Evolutionary conservation across 2,329 filamentous ascomycete species (phyloP), one percentile per base, ranked within the genome.

Genomic region (Ophiosphaerella narmari): DNA sequence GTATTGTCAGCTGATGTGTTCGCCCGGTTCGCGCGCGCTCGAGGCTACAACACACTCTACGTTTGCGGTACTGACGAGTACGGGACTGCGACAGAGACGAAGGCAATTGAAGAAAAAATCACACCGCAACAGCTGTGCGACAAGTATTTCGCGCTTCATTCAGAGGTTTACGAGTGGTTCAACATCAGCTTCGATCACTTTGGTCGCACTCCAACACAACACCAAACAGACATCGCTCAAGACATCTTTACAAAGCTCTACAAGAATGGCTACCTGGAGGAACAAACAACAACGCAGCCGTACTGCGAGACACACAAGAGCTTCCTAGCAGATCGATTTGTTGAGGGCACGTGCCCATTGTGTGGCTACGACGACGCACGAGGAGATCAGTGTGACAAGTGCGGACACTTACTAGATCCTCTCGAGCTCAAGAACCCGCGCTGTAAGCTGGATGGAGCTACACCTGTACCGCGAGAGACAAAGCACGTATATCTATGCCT

Each of bases 101-200:
- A 96, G 78, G 93, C 93, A 4, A 84, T 97, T 35, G 91, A 96
- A 72, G 91, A 94, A 72, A 87, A 88, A 12, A 80, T 91, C 57
- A 91, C 87, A 11, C 91, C 93, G 18, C 82, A 89, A 65, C 83
- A 92, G 69, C 85, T 97, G 11, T 97, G 93, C 78, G 85, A 89
- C 75, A 95, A 97, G 78, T 97, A 95, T 79, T 90, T 95, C 77
- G 86, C 85, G 65, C 86, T 96, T 51, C 93, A 97, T 77, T 86
- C 91, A 65, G 90, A 89, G 41, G 88, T 97, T 60, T 97, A 97
- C 75, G 84, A 95, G 73, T 97, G 93, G 91, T 99, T 99, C 78
- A 86, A 91, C 69, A 93, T 97, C 68, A 86, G 84, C 50, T 97
- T 97, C 71, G 93, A 97, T 76, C 87, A 92, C 74, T 99, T 97